Evolutionary conservation across 2,329 filamentous ascomycete genomes (phyloP).

Genomic region (Fusarium camptoceras): DNA sequence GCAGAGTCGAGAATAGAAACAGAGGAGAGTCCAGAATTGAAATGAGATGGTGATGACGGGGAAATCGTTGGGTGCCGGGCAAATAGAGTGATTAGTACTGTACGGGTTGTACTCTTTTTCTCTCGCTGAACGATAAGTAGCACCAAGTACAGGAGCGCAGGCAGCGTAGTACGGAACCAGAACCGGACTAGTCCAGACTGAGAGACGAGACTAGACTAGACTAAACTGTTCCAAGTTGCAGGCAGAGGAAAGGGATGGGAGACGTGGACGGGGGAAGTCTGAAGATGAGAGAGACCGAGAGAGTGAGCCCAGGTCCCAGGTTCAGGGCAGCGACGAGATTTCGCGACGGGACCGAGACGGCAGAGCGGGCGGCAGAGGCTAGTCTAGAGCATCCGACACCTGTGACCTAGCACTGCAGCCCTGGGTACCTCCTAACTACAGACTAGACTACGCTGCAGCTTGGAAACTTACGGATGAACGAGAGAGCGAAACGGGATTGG

Average conservation of each 20-base stretch:
- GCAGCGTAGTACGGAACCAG: conserved; percentile 5
- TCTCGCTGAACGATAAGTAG: conserved; percentile 2
- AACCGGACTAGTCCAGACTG: background rate
- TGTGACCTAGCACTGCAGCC: background rate
- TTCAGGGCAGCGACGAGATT: conserved; percentile 11
- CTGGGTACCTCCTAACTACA: conserved; percentile 3
- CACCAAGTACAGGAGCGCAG: conserved; percentile 28
- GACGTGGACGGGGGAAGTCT: background rate
- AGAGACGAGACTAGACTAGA: background rate
- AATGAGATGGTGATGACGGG: conserved; percentile 39
- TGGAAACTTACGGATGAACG: conserved; percentile 22
- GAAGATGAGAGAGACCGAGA: background rate
- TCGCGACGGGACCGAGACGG: conserved; percentile 42
- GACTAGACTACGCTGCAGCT: background rate
- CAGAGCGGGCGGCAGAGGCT: conserved; percentile 16
- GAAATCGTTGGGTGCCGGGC: conserved; percentile 20
- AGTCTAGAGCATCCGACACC: conserved; percentile 4
- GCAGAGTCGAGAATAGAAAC: conserved; percentile 34
- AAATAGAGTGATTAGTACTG: conserved; percentile 7
- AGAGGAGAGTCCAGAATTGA: conserved; percentile 33
- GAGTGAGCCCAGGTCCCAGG: conserved; percentile 20
- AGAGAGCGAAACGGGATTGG: conserved; percentile 27
- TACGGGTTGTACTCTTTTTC: conserved; percentile 1
- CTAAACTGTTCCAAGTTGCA: conserved; percentile 33
- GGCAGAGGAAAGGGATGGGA: conserved; percentile 36